phyloP scores from a whole-genome alignment of 805 yeast genomes.

The Lachancea meyersii region DNA sequence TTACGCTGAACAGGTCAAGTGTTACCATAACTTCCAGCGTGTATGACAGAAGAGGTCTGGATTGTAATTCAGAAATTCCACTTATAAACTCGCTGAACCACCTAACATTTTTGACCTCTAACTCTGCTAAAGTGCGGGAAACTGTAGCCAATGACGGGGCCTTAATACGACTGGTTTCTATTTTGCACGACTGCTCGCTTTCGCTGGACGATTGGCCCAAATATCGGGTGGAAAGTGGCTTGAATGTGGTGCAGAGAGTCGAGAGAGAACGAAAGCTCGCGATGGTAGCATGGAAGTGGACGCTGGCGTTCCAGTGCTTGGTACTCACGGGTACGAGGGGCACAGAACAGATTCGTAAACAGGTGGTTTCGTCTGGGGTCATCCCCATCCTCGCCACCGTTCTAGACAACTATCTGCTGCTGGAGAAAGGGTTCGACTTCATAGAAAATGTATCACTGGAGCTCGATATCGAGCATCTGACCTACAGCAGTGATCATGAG shows the following conservation, averaged over 20 bases:
- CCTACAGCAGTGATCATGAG: neutral
- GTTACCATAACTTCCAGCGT: slow-evolving; percentile 82
- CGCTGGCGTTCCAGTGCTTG: slow-evolving; percentile 85
- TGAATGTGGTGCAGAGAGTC: slow-evolving; percentile 21
- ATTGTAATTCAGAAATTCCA: slow-evolving; percentile 84
- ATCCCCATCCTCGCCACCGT: slow-evolving; percentile 88
- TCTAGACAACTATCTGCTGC: slow-evolving; percentile 69
- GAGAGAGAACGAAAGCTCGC: slow-evolving; percentile 36
- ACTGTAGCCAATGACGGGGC: slow-evolving; percentile 89
- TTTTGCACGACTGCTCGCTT: slow-evolving; percentile 70
- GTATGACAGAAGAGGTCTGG: slow-evolving; percentile 88
- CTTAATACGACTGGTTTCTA: slow-evolving; percentile 76
- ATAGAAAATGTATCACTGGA: slow-evolving; percentile 8
- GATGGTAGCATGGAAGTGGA: slow-evolving; percentile 95
- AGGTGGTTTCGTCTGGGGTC: slow-evolving; percentile 87
- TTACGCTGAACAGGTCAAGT: slow-evolving; percentile 81
- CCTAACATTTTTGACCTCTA: slow-evolving; percentile 77
- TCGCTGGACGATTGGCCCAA: slow-evolving; percentile 14
- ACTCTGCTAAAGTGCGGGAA: slow-evolving; percentile 84
- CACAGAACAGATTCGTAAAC: slow-evolving; percentile 73
- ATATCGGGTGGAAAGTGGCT: slow-evolving; percentile 15
- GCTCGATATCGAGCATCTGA: slow-evolving; percentile 1
- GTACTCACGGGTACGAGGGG: slow-evolving; percentile 92
- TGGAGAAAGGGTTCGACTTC: slow-evolving; percentile 33
- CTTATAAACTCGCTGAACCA: slow-evolving; percentile 87